phyloP scores from a whole-genome alignment of 345 rosid genomes.

The Gossypium mustelinum region DNA sequence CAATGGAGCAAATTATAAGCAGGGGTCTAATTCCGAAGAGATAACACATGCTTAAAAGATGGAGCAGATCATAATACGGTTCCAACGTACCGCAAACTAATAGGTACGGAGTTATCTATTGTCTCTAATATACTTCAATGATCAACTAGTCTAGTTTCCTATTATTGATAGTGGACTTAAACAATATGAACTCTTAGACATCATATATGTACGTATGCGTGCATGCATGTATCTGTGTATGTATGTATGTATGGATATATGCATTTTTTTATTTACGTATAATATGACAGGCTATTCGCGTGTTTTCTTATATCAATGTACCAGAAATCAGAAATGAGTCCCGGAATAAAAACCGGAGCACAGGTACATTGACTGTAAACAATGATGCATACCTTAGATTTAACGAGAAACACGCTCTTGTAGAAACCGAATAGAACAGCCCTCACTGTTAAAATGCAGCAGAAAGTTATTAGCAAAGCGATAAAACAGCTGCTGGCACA shows the following conservation, averaged over 20 bases:
- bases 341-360: background rate
- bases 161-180: background rate
- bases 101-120: background rate
- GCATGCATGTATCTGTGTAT: too few species aligned
- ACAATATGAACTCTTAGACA: background rate
- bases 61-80: background rate
- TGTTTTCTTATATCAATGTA: background rate
- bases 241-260: too few species aligned
- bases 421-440: conserved; percentile 45
- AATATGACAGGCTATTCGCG: background rate
- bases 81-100: background rate
- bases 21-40: conserved; percentile 9
- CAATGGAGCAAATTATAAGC: background rate
- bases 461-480: conserved; percentile 4
- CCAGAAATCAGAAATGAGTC: background rate
- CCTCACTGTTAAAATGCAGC: conserved; percentile 39
- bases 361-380: background rate
- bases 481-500: conserved; percentile 4
- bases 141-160: background rate
- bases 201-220: background rate
- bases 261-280: background rate
- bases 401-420: conserved; percentile 41
- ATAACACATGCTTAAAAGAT: background rate
- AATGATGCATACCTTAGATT: conserved; percentile 36
- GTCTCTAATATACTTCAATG: background rate